phyloP scores from a whole-genome alignment of 257 asterid species.

The Prunella vulgaris region DNA sequence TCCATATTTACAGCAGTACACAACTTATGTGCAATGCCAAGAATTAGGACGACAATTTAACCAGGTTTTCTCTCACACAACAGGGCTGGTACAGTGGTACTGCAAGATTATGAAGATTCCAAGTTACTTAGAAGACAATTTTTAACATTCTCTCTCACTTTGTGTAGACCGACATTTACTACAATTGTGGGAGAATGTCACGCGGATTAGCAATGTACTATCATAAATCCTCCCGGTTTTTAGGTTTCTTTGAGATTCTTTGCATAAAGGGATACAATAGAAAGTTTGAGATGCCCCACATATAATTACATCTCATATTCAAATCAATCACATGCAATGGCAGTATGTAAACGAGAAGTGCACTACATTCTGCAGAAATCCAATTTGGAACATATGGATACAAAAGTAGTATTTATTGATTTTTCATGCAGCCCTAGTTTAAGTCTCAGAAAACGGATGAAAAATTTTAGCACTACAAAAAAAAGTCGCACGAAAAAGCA shows the following conservation, averaged over 20 bases:
- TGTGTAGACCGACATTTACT: neutral
- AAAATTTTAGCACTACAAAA: neutral
- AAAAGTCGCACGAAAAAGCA: neutral
- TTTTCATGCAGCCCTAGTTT: neutral
- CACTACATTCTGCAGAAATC: neutral
- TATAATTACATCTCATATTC: neutral
- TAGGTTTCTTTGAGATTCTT: neutral
- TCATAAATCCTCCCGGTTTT: neutral
- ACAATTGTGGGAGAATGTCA: neutral
- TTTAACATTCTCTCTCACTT: neutral
- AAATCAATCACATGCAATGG: slow-evolving; percentile 4
- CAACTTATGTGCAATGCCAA: slow-evolving; percentile 69
- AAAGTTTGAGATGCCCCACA: neutral
- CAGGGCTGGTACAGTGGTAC: neutral
- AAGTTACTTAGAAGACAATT: neutral
- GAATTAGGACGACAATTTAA: slow-evolving; percentile 56
- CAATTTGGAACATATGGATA: neutral
- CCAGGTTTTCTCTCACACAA: neutral
- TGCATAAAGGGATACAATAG: neutral
- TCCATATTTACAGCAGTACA: slow-evolving; percentile 82
- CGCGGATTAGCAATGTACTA: neutral
- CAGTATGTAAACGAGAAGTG: neutral
- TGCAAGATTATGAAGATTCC: neutral
- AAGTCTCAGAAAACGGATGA: slow-evolving; percentile 1
- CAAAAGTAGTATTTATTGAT: neutral